Conservation (phyloP, 129 eudicot genomes). For the Chrysanthemum lavandulifolium region DNA sequence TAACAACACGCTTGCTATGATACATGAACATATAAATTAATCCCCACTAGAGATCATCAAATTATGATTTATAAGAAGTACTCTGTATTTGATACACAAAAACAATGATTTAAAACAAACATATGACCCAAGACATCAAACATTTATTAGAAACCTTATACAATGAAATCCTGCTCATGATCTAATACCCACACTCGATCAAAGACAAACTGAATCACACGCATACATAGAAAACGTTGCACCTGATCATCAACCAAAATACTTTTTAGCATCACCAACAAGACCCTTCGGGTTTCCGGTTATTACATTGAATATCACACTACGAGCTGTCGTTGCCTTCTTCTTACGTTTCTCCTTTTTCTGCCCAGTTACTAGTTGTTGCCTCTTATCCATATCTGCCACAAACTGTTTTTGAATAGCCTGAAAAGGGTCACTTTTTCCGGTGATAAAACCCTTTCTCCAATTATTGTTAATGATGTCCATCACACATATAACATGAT, state of each 20-base stretch:
- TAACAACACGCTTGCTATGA: too few relatives aligned
- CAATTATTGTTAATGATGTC: not conserved
- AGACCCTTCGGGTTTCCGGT: not conserved
- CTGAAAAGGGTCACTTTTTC: slow-evolving; percentile 9
- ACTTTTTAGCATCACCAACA: not conserved
- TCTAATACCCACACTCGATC: not conserved
- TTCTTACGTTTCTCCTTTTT: not conserved
- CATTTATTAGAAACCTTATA: too few relatives aligned
- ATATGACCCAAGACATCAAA: too few relatives aligned
- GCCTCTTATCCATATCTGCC: not conserved
- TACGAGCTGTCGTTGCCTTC: not conserved
- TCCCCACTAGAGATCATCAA: too few relatives aligned
- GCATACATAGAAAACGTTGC: not conserved
- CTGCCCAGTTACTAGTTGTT: not conserved
- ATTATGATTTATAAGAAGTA: too few relatives aligned
- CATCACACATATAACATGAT: slow-evolving; percentile 1
- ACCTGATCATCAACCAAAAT: not conserved
- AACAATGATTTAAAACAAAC: too few relatives aligned
- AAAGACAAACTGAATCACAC: not conserved
- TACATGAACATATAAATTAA: too few relatives aligned
- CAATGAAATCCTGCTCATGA: too few relatives aligned
- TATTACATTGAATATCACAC: not conserved
- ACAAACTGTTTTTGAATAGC: not conserved
- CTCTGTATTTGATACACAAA: too few relatives aligned
- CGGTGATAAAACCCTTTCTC: not conserved